Base-by-base conservation (phyloP, 163 green algal genomes). In the Scenedesmus sp. region DNA sequence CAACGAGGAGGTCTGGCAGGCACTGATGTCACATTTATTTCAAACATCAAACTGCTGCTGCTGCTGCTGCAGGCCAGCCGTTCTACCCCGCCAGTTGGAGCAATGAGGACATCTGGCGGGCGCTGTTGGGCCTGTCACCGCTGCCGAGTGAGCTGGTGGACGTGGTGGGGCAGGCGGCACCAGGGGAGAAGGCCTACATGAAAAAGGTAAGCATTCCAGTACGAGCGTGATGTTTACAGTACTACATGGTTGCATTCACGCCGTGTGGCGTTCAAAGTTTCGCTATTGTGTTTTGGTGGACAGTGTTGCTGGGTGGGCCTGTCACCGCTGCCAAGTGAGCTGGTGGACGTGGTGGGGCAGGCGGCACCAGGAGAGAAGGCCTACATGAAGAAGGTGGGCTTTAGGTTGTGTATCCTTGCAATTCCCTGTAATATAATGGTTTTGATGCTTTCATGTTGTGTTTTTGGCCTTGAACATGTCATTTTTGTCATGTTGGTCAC, bases 351-450 rank as follows among this genome's bases (percentile, higher is more conserved):
- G 7, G 56, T 74, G 82, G 82, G 12, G 60, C 56, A 55, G 13
- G 82, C 60, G 10, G 55, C 56, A 56, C 56, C 82, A 57, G 82
- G 82, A 46, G 82, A 88, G 56, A 88, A 70, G 82, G 82, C 82
- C 7, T 76, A 59, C 82, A 88, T 88, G 82, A 88, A 88, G 82
- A 88, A 88, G 82, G 82, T 88, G 82, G 60, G 55, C 57, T 1
- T 88, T n/a, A 6, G 26, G 18, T 5, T 46, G 16, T 23, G 56
- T 23, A 18, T 23, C 20, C 10, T 73, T 23, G 9, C 59, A 15
- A 15, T 64, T 8, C 8, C 59, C 59, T 64, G 59, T 64, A 64
- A 64, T 46, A 46, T 46, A 46, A 46, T 46, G 34, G 34, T 46
- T 46, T 46, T 46, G 34, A 46, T 46, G 34, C 34, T 46, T 46